phyloP scores from a whole-genome alignment of 2,329 filamentous ascomycete species.

The Elsinoe perseae region DNA sequence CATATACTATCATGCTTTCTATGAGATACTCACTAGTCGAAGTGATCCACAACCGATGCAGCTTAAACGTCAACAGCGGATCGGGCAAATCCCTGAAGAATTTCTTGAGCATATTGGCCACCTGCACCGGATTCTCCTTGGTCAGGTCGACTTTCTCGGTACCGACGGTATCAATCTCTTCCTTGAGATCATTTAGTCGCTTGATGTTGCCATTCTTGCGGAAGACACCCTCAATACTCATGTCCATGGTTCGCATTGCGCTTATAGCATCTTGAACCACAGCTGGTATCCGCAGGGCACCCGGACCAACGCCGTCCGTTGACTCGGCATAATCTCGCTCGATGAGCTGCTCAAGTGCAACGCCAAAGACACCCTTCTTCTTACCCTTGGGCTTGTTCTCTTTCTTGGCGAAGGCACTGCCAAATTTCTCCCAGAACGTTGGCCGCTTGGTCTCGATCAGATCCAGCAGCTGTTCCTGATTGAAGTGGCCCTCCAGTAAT shows the following conservation, averaged over 20 bases:
- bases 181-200: constrained; percentile 76
- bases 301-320: constrained; percentile 92
- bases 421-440: constrained; percentile 97
- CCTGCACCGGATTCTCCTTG: constrained; percentile 83
- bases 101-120: constrained; percentile 88
- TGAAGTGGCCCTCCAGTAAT: constrained; percentile 80
- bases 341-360: constrained; percentile 78
- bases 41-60: constrained; percentile 82
- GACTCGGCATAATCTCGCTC: constrained; percentile 94
- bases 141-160: constrained; percentile 79
- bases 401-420: constrained; percentile 64
- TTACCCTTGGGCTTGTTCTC: constrained; percentile 63
- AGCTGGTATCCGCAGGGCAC: constrained; percentile 82
- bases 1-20: background rate
- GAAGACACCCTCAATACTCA: constrained; percentile 97
- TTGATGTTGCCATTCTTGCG: constrained; percentile 99
- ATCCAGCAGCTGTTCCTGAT: constrained; percentile 83
- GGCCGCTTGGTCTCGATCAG: constrained; percentile 90
- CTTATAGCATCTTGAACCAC: constrained; percentile 90
- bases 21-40: constrained; percentile 58
- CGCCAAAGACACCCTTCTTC: constrained; percentile 90
- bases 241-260: constrained; percentile 97
- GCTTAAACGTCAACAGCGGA: constrained; percentile 87
- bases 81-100: constrained; percentile 93
- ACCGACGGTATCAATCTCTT: constrained; percentile 77